Conservation (phyloP, 352 stramenopile genomes). For the Phytopythium montanum region DNA sequence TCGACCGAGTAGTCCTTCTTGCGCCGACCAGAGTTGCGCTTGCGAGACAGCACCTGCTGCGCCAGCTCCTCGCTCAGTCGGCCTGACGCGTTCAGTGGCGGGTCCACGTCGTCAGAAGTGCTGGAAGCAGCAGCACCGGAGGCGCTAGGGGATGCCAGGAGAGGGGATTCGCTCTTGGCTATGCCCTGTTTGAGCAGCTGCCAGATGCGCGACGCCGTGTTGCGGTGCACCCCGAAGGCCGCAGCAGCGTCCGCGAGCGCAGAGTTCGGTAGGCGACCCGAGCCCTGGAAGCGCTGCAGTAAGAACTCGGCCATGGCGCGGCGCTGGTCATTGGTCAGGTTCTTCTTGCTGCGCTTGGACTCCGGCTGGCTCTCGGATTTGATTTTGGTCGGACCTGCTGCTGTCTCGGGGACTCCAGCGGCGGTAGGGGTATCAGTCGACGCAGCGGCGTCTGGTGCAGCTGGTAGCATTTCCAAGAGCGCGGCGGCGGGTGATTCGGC, state of each 20-base stretch:
- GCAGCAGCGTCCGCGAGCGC: constrained; percentile 30
- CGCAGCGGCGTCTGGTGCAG: neutral
- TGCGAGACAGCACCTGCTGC: constrained; percentile 33
- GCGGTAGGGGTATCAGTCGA: neutral
- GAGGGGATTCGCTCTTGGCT: constrained; percentile 1
- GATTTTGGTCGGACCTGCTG: neutral
- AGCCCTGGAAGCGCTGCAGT: constrained; percentile 28
- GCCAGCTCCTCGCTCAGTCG: constrained; percentile 15
- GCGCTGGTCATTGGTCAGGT: constrained; percentile 34
- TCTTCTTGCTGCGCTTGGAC: constrained; percentile 19
- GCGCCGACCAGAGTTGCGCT: constrained; percentile 37
- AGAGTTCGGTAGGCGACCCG: constrained; percentile 23
- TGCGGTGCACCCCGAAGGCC: constrained; percentile 36
- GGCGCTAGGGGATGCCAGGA: neutral
- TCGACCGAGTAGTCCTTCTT: constrained; percentile 39
- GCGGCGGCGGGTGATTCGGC: neutral
- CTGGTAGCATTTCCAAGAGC: no score
- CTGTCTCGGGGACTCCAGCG: neutral
- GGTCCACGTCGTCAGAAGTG: neutral
- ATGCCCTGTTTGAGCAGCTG: constrained; percentile 29
- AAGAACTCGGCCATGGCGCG: constrained; percentile 33
- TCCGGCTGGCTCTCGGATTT: constrained; percentile 2
- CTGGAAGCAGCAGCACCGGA: constrained; percentile 5
- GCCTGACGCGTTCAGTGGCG: neutral
- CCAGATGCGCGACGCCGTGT: constrained; percentile 41